Percentiles rank a stretch among this genome's conserved stretches.
Evolutionary conservation across 257 asterid species (phyloP).

Genomic region (Solanum medicagineum): DNA sequence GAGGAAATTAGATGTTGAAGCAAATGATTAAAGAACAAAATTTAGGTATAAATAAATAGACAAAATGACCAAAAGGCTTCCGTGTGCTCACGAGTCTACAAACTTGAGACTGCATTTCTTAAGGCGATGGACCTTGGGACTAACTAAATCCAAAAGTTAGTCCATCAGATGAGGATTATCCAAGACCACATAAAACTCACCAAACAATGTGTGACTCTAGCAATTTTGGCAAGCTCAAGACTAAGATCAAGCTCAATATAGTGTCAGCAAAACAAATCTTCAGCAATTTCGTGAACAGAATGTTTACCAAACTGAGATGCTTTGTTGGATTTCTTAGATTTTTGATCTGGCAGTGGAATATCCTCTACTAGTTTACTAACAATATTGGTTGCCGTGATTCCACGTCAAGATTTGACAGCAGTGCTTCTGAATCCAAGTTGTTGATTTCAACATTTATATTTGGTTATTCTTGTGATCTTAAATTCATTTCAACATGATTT

Average conservation of each 20-base stretch:
- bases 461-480: no score
- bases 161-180: background rate
- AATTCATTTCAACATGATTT: no score
- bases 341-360: no score
- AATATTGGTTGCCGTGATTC: no score
- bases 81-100: background rate
- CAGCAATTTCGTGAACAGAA: background rate
- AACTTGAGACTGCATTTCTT: background rate
- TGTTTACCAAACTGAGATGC: no score
- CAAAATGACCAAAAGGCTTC: background rate
- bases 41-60: background rate
- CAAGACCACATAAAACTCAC: background rate
- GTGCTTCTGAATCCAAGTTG: no score
- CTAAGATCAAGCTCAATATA: background rate
- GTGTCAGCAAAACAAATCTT: constrained; percentile 7
- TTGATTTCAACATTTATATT: no score
- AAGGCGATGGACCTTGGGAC: background rate
- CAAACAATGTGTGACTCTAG: background rate
- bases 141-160: background rate
- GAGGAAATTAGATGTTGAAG: background rate
- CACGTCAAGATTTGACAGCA: no score
- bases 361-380: no score
- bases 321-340: no score
- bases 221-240: background rate
- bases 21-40: background rate